Evolutionary conservation across 2,329 filamentous ascomycete species (phyloP), one percentile per base, ranked within the genome.

Genomic region (Fonsecaea pugnacius): DNA sequence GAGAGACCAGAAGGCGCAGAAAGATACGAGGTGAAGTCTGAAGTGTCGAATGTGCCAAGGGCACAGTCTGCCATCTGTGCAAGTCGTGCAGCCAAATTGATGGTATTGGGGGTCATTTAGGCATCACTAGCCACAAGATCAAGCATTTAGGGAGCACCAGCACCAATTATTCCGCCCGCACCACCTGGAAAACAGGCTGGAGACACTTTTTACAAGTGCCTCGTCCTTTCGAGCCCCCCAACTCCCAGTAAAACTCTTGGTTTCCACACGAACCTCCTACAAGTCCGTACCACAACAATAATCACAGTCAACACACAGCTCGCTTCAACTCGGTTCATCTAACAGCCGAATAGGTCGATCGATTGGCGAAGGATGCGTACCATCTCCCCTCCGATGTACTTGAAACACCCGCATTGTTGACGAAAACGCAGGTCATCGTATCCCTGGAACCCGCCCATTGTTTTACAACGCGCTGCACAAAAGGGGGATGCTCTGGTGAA

Each of bases 381-480:
- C 16, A 24, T 16, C 43, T 48, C 18, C 43, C 16, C 43, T 3
- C 12, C 18, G 21, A 6, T 10, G 10, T 12, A 14, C 8, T 12
- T 48, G 43, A 48, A 48, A 48, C 43, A 14, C 43, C 43, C 5
- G 21, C 8, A 27, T 10, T 24, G 43, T 24, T 24, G 43, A 48
- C 10, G 16, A 48, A 24, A 48, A 24, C 18, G 21, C 43, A 48
- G 43, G 18, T 35, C 36, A 18, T n/a, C 36, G 24, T 27, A 27
- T 16, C 12, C 43, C 21, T 21, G 18, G 18, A 48, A 48, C 3
- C 14, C 30, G 55, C 35, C 24, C 30, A 38, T 24, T 52, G 57
- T 60, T 60, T 60, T 38, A 40, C 24, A 32, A 60, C 57, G 57
- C 57, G 46, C 57, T 46, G 32, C 18, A 21, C 30, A 18, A 52